phyloP scores from a whole-genome alignment of 179 eudicot species.

The Gypsophila paniculata region DNA sequence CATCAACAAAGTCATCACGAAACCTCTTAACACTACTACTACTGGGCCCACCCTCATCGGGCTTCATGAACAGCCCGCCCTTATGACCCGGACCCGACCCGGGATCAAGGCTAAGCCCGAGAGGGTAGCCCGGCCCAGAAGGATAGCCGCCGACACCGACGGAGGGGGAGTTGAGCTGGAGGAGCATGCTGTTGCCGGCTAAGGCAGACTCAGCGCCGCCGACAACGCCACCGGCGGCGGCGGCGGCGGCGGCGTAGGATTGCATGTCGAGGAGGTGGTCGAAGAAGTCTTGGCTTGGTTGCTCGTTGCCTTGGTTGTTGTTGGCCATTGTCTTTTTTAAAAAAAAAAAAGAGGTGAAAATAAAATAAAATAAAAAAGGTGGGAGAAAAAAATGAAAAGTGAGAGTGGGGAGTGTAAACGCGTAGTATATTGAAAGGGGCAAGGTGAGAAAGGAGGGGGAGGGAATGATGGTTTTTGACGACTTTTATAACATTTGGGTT shows the following conservation, averaged over 20 bases:
- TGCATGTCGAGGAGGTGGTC: constrained; percentile 76
- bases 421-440: too few species aligned
- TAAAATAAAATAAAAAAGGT: too few species aligned
- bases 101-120: constrained; percentile 76
- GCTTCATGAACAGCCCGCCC: constrained; percentile 37
- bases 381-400: too few species aligned
- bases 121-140: constrained; percentile 42
- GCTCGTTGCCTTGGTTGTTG: too few species aligned
- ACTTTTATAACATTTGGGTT: too few species aligned
- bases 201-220: constrained; percentile 34
- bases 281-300: constrained; percentile 58
- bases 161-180: constrained; percentile 61
- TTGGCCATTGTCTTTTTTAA: too few species aligned
- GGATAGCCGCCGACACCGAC: too few species aligned
- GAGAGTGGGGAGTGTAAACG: too few species aligned
- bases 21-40: constrained; percentile 49
- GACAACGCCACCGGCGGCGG: constrained; percentile 5
- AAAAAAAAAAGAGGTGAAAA: too few species aligned
- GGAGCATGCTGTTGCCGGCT: constrained; percentile 74
- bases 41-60: constrained; percentile 46
- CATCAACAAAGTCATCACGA: constrained; percentile 57
- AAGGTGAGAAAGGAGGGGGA: too few species aligned
- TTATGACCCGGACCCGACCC: constrained; percentile 16
- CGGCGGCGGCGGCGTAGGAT: constrained; percentile 34
- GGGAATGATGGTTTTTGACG: too few species aligned